phyloP scores from a whole-genome alignment of 2,329 filamentous ascomycete species.

The Zarea fungicola region DNA sequence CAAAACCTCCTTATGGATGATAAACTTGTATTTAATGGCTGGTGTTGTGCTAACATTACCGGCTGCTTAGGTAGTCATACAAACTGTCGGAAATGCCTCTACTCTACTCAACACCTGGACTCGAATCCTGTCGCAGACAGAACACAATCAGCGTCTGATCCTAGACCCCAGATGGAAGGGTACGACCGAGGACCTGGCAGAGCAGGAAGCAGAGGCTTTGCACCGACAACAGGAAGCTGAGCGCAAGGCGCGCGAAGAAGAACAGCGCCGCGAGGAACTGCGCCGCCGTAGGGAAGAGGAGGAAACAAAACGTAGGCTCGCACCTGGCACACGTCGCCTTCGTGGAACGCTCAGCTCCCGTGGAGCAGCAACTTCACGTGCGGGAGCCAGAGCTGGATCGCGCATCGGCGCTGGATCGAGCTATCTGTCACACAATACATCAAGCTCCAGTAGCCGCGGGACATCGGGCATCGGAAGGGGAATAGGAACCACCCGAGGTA shows the following conservation, averaged over 20 bases:
- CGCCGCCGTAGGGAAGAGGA: conserved; percentile 59
- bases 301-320: conserved; percentile 35
- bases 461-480: conserved; percentile 32
- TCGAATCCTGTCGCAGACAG: conserved; percentile 90
- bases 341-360: conserved; percentile 23
- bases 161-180: conserved; percentile 87
- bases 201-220: conserved; percentile 74
- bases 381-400: conserved; percentile 23
- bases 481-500: conserved; percentile 24
- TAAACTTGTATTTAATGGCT: neutral
- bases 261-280: conserved; percentile 68
- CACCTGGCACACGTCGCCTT: conserved; percentile 25
- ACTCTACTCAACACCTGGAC: conserved; percentile 93
- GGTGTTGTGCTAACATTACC: conserved; percentile 14
- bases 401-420: conserved; percentile 19
- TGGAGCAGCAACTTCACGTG: conserved; percentile 27
- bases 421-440: conserved; percentile 23
- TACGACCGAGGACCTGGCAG: conserved; percentile 77
- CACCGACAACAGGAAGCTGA: conserved; percentile 72
- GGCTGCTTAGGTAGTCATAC: conserved; percentile 61
- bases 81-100: conserved; percentile 81
- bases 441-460: conserved; percentile 28
- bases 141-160: conserved; percentile 92
- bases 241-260: conserved; percentile 70
- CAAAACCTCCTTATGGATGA: neutral